Conservation (phyloP, 164 flowering plant species). For the Brasenia schreberi region DNA sequence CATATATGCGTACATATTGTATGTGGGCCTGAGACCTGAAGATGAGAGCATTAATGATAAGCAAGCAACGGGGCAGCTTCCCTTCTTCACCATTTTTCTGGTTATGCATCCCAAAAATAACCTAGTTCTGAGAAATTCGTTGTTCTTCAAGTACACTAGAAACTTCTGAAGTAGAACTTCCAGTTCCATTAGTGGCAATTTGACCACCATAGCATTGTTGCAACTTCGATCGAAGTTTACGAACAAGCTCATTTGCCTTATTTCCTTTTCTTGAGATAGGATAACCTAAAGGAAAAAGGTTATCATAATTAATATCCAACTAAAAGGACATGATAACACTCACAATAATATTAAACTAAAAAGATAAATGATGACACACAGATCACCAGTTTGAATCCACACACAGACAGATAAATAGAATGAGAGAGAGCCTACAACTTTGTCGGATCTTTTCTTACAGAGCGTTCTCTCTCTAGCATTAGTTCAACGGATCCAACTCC, state of each 20-base stretch:
- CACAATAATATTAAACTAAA: too few relatives aligned
- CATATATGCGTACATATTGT: too few relatives aligned
- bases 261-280: background rate
- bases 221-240: background rate
- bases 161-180: background rate
- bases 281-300: background rate
- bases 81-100: background rate
- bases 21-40: too few relatives aligned
- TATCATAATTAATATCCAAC: too few relatives aligned
- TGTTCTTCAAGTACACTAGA: background rate
- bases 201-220: background rate
- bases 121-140: background rate
- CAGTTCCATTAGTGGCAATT: background rate
- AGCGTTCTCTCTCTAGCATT: too few relatives aligned
- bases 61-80: background rate
- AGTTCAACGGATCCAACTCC: too few relatives aligned
- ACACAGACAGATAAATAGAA: too few relatives aligned
- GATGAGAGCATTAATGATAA: background rate
- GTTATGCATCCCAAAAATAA: background rate
- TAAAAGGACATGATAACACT: too few relatives aligned
- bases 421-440: too few relatives aligned
- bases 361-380: too few relatives aligned
- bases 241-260: background rate
- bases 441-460: too few relatives aligned
- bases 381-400: too few relatives aligned